Conservation (phyloP, 257 asterid genomes). For the Solanum peruvianum region DNA sequence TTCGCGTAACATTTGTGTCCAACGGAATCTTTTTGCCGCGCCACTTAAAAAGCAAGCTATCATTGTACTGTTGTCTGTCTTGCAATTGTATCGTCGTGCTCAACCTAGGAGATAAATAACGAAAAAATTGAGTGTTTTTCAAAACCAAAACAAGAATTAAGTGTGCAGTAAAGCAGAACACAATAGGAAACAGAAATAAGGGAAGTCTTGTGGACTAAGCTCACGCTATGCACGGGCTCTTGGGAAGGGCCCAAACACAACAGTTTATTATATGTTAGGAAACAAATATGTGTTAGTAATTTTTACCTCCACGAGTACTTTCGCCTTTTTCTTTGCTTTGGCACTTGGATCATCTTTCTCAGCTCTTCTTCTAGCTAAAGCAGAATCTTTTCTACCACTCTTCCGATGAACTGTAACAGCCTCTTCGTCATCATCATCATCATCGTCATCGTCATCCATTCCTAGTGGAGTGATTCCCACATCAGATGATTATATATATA, state of each 20-base stretch:
- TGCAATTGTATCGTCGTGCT: conserved; percentile 45
- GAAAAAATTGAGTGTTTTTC: neutral
- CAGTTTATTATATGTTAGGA: neutral
- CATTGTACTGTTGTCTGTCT: conserved; percentile 41
- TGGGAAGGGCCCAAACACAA: neutral
- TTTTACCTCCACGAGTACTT: conserved; percentile 71
- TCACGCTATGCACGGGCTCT: neutral
- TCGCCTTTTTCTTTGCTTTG: conserved; percentile 55
- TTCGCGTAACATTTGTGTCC: neutral
- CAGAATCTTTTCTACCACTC: conserved; percentile 33
- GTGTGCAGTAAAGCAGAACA: neutral
- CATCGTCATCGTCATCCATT: conserved; percentile 23
- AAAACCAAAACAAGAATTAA: neutral
- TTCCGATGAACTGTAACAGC: conserved; percentile 19
- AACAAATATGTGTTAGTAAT: neutral
- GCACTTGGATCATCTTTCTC: conserved; percentile 32
- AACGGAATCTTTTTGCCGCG: neutral
- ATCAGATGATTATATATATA: neutral
- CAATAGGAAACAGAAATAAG: neutral
- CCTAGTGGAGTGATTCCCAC: conserved; percentile 16
- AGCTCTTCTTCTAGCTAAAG: conserved; percentile 22
- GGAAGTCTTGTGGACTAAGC: neutral
- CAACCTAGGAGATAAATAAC: conserved; percentile 42
- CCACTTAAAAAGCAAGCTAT: neutral
- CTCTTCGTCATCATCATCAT: conserved; percentile 17